Base-by-base conservation (phyloP, 495 filamentous ascomycete species). In the Aspergillus baeticus region DNA sequence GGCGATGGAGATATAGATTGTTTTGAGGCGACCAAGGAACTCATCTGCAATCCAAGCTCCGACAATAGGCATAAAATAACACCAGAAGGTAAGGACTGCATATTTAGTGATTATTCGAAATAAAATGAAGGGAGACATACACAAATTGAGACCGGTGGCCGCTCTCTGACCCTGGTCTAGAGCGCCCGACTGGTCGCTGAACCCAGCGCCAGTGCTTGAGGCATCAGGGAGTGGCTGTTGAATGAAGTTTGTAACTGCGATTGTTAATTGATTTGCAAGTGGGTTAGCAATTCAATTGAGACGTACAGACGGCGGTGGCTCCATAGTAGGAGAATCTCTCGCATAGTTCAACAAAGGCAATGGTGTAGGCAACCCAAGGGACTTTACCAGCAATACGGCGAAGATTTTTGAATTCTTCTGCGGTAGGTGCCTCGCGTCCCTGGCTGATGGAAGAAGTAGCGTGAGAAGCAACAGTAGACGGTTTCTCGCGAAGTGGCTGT, bases 291-390 rank as follows among this genome's bases (percentile, higher is more conserved):
- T 11, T 29, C 26, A 8, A n/a, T 10, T 1, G 18, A 13, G 35
- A 73, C 80, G 58, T 77, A 87, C 84, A 88, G 34, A 90, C 84
- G 39, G 82, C 84, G 31, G 81, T 87, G 5, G 85, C 87, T 49
- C 88, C 88, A 67, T 90, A 91, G 73, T 88, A 91, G 3, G 84
- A 86, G 69, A 90, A 89, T 22, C 88, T 84, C 74, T 92, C 88
- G 70, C 83, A 87, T 49, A 90, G 68, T 69, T 92, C 88, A 42
- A 89, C 81, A 59, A 90, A 85, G 18, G 84, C 87, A 55, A 92
- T 78, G 21, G 84, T 86, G 64, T 84, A 91, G 2, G 81, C 80
- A 20, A 70, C 79, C 75, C 75, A 84, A 18, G 82, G 86, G 23
- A 92, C 78, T 35, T 75, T 78, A 45, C 81, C 88, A 22, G 87